Conservation (phyloP, 2,329 filamentous ascomycete genomes). For the Pseudohalonectria lignicola region DNA sequence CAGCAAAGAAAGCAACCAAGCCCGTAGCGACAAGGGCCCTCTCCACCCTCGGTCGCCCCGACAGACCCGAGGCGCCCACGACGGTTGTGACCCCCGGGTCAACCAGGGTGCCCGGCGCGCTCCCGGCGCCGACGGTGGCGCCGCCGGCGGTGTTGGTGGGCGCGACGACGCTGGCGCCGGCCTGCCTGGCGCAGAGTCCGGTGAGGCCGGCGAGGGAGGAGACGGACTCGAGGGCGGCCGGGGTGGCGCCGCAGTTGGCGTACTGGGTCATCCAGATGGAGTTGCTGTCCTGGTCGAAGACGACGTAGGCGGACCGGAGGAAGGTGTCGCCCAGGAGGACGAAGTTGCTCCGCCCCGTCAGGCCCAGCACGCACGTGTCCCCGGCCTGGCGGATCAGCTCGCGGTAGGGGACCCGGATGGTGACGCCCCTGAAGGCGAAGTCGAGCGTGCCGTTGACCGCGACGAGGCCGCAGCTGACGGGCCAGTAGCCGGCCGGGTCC, state of each 20-base stretch:
- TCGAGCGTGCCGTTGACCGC: constrained; percentile 29
- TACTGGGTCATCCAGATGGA: constrained; percentile 39
- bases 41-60: too few species aligned
- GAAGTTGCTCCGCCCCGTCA: constrained; percentile 33
- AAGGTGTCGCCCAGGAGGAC: constrained; percentile 48
- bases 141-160: not conserved
- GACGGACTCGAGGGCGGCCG: constrained; percentile 19
- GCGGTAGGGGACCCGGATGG: constrained; percentile 34
- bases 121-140: not conserved
- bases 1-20: too few species aligned
- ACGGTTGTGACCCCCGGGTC: too few species aligned
- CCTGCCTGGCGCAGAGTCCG: constrained; percentile 5
- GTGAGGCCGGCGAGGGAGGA: constrained; percentile 6
- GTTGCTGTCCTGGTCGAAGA: constrained; percentile 39
- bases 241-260: constrained; percentile 35
- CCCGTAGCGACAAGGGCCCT: too few species aligned
- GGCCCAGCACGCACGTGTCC: constrained; percentile 33
- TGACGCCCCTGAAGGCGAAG: constrained; percentile 36
- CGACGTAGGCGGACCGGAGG: constrained; percentile 42
- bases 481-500: constrained; percentile 31
- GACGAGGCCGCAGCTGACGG: constrained; percentile 31
- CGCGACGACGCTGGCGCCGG: not conserved
- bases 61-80: too few species aligned
- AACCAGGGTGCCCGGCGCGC: not conserved
- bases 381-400: constrained; percentile 33